Percentiles rank a stretch among this genome's conserved stretches.
These are phyloP conservation scores for Durotheca rogersii DNA, from an alignment of 495 filamentous ascomycete species.

Conservation along the genomic window DNA sequence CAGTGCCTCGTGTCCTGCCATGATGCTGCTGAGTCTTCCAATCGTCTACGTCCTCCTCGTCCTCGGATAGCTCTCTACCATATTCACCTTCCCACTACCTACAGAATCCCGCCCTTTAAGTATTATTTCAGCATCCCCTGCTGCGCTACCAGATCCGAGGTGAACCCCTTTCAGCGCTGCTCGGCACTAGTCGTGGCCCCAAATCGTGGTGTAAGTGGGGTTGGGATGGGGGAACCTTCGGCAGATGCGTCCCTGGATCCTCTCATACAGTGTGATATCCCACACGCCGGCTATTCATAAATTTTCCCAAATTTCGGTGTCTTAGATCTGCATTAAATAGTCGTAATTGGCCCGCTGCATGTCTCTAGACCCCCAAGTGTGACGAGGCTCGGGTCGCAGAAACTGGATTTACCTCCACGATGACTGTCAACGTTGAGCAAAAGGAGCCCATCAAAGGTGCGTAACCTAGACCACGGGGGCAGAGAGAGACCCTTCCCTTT, in stretches of 20 bases:
- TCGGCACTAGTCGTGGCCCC: slow-evolving; percentile 2
- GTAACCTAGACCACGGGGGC: not conserved
- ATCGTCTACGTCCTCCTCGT: not conserved
- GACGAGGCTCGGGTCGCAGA: not conserved
- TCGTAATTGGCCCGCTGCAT: not conserved
- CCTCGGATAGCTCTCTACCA: not conserved
- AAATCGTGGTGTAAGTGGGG: slow-evolving; percentile 29
- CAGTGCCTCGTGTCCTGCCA: too few species aligned
- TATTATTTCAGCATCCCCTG: slow-evolving; percentile 10
- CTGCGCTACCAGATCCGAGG: not conserved
- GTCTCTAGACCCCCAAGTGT: not conserved
- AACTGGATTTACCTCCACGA: not conserved
- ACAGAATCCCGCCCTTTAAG: slow-evolving; percentile 15
- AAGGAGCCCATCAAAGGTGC: slow-evolving; percentile 30
- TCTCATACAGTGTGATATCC: not conserved
- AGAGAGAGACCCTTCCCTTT: not conserved
- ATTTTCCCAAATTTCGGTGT: not conserved
- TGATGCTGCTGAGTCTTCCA: slow-evolving; percentile 13
- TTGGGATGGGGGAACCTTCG: slow-evolving; percentile 20
- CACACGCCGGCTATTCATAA: not conserved
- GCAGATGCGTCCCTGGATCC: slow-evolving; percentile 22
- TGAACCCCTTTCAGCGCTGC: slow-evolving; percentile 1
- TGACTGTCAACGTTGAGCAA: slow-evolving; percentile 13
- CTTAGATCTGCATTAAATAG: not conserved
- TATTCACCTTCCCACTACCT: not conserved